phyloP scores from a whole-genome alignment of 2,329 filamentous ascomycete genomes.

The Penicillium rolfsii region DNA sequence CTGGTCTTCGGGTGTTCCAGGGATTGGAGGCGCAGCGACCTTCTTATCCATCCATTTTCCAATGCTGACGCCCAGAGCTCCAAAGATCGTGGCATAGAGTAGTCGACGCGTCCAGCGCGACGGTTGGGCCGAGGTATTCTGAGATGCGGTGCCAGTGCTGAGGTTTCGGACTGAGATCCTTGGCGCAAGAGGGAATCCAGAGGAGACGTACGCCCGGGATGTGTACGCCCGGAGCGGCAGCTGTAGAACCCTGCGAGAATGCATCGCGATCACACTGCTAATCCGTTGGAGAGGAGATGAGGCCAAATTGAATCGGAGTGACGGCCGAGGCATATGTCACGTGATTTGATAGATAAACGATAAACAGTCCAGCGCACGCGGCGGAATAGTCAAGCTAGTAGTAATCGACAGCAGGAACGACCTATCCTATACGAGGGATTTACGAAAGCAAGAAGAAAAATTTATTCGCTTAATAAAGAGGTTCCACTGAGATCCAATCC shows the following conservation, averaged over 20 bases:
- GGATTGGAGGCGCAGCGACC: constrained; percentile 32
- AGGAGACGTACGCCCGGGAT: constrained; percentile 12
- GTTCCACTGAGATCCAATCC: background rate
- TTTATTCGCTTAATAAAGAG: background rate
- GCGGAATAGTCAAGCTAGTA: too few species aligned
- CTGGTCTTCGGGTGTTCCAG: constrained; percentile 42
- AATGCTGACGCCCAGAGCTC: constrained; percentile 33
- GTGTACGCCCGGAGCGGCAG: constrained; percentile 22
- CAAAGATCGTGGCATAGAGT: constrained; percentile 42
- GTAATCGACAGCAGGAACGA: too few species aligned
- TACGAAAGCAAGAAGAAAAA: background rate
- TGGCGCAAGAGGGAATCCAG: constrained; percentile 10
- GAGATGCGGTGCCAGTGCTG: constrained; percentile 26
- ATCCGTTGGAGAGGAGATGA: constrained; percentile 9
- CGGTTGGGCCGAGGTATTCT: constrained; percentile 21
- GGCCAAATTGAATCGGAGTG: constrained; percentile 4
- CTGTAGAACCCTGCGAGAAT: constrained; percentile 31
- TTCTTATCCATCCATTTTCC: constrained; percentile 33
- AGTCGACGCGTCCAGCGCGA: constrained; percentile 42
- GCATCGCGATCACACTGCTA: constrained; percentile 35
- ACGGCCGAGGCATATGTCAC: constrained; percentile 13
- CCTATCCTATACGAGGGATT: background rate
- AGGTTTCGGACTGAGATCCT: constrained; percentile 21
- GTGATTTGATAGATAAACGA: constrained; percentile 4
- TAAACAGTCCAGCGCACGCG: background rate